Evolutionary conservation across 176 grass and related monocot genomes (phyloP), one percentile per base, ranked within the genome.

Genomic region (Oryza glaberrima): DNA sequence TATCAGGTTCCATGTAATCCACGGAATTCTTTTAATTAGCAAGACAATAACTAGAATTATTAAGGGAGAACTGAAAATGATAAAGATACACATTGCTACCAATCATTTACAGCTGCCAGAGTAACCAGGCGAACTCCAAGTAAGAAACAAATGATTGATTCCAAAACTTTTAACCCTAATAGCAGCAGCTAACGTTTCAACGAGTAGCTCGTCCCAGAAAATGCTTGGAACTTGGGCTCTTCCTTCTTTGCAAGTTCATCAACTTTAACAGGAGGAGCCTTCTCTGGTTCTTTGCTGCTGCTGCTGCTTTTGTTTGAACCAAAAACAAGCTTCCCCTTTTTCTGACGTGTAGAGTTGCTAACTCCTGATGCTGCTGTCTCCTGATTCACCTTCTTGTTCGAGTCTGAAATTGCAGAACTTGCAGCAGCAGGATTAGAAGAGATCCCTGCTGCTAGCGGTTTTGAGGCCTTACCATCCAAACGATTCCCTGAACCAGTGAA

Each of bases 151-250:
- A 58, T 5, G 6, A 0, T 1, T 58, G 54, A 15, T 85, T 73
- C 64, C 13, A 16, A 36, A 68, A 51, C 34, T 26, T 22, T 26
- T 22, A 58, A 13, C 35, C 36, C 19, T 64, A 48, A 5, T 16
- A 61, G 51, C 41, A 70, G 22, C 22, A 70, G 52, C 85, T 90
- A 91, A 43, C 76, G 83, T 86, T 90, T 96, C 80, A 99, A 92
- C 20, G 93, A 92, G 83, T 92, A 94, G 63, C 88, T 92, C 75
- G 90, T 96, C n/a, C 91, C 96, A 22, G 66, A 86, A 89, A 98
- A 98, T 8, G 85, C 86, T 72, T 91, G 83, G 78, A 98, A 96
- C 73, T 92, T 98, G 0, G 65, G 60, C 11, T 98, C 89, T 22
- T 95, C 93, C 86, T 95, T 89, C 43, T 91, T 91, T 5, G 73